Base-by-base conservation (phyloP, 768 basidiomycete genomes). In the Tylopilus subfusipes region DNA sequence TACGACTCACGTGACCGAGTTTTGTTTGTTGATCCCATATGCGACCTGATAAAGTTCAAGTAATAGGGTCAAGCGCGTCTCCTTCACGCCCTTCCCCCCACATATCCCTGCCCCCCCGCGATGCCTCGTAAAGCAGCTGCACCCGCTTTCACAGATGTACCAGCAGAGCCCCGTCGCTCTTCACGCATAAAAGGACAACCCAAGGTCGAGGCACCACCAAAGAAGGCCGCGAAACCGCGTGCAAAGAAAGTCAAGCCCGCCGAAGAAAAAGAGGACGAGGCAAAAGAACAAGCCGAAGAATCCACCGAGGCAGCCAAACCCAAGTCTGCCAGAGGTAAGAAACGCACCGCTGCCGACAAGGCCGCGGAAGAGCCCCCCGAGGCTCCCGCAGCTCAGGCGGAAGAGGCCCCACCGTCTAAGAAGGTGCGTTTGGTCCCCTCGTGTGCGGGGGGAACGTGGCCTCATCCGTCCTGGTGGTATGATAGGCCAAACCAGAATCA, bases 61-160 rank as follows among this genome's bases (percentile, higher is more conserved):
- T 46, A 57, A 66, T 66, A 69, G 62, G 66, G 65, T 60, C 56
- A 57, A 53, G 68, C 70, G 70, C 68, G 68, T 71, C 66, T 58
- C 61, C 53, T 55, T 60, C 29, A 57, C 61, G 62, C 59, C 54
- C 51, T 51, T 49, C 36, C 57, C 58, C 54, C 42, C 46, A 44
- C 61, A 45, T 39, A 61, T 48, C 47, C 57, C 13, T 9, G n/a
- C n/a, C n/a, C 44, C 52, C 12, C 25, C 46, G 36, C 45, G 50
- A 89, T 89, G 87, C 85, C 87, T 59, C 82, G 86, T 64, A 89
- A 88, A 81, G 78, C 85, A 46, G 81, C 81, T 25, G 71, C 77
- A 46, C 60, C 79, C 43, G 55, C 68, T 2, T 76, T 72, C 22
- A 67, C 74, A 48, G 71, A 75, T 24, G 29, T 56, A 1, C 42